Evolutionary conservation across 148 eudicot species (phyloP), one percentile per base, ranked within the genome.

Genomic region (Limonium bicolor): DNA sequence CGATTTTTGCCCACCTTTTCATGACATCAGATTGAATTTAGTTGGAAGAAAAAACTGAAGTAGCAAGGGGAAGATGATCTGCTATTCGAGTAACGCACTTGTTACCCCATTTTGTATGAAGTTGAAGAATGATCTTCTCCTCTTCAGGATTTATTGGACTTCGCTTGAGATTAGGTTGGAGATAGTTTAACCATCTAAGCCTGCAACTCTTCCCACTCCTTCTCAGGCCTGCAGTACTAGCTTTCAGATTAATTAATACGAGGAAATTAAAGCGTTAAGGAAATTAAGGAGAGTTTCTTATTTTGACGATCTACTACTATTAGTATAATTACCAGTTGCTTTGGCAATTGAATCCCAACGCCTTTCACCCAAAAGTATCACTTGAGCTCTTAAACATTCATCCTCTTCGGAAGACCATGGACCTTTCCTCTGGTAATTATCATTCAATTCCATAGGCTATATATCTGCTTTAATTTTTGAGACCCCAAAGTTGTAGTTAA

Each of bases 181-280:
- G 72, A 54, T 77, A 77, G 54, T 81, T 81, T 65, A 71, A 21
- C 92, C 85, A 77, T 45, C 92, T 50, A 37, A 77, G 46, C 33
- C 86, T 60, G 51, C 93, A 82, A 42, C 93, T 82, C 66, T 74
- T 82, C 15, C 93, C 86, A 24, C 76, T 77, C 57, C 93, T 71
- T 53, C 53, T 56, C 9, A 82, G 36, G 13, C 93, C 86, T 77
- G 46, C 50, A 60, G n/a, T n/a, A n/a, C n/a, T 22, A 36, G 21
- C 2, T 5, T 15, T 14, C 40, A 4, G 8, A 13, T 36, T 21
- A 36, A 6, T 36, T 15, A 36, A 18, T 4, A 36, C 7, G 33
- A 29, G 12, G 33, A 29, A 7, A 7, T n/a, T 7, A 29, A 8
- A 8, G 12, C 12, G 7, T 15, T 3, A 15, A 15, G 1, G 20